These are phyloP conservation scores for Ophiostoma quercus DNA, from an alignment of 2,329 filamentous ascomycete genomes.

Conservation along the genomic window DNA sequence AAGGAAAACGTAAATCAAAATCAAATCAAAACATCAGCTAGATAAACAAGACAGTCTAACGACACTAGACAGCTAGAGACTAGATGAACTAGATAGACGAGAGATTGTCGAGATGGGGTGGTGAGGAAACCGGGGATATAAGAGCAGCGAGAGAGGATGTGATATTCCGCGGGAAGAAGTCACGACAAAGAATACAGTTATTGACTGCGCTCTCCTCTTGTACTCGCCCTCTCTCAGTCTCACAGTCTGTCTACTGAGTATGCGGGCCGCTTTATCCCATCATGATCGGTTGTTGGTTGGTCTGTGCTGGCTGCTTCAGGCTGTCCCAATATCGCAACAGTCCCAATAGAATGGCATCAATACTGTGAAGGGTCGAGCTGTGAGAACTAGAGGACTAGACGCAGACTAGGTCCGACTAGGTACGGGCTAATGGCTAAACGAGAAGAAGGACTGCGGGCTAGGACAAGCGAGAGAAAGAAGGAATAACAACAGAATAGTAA, in stretches of 20 bases:
- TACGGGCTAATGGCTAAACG: not conserved
- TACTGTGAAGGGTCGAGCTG: not conserved
- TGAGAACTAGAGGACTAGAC: not conserved
- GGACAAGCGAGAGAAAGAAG: not conserved
- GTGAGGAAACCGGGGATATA: not conserved
- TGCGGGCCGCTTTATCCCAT: not conserved
- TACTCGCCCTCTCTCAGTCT: not conserved
- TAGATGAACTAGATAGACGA: not conserved
- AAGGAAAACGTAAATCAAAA: not conserved
- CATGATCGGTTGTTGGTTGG: not conserved
- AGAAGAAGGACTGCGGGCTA: not conserved
- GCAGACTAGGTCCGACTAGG: not conserved
- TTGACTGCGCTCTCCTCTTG: not conserved
- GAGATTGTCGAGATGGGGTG: not conserved
- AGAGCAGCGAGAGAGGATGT: not conserved
- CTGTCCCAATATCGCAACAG: not conserved
- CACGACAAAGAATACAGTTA: not conserved
- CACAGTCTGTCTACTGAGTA: not conserved
- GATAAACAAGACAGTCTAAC: not conserved
- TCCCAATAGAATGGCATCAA: conserved; percentile 6
- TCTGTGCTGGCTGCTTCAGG: not conserved
- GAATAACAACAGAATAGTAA: too few relatives aligned
- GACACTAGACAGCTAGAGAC: not conserved
- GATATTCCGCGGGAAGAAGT: not conserved
- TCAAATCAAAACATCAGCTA: not conserved